Conservation (phyloP, 176 grass and related monocot species). For the Olyra latifolia region DNA sequence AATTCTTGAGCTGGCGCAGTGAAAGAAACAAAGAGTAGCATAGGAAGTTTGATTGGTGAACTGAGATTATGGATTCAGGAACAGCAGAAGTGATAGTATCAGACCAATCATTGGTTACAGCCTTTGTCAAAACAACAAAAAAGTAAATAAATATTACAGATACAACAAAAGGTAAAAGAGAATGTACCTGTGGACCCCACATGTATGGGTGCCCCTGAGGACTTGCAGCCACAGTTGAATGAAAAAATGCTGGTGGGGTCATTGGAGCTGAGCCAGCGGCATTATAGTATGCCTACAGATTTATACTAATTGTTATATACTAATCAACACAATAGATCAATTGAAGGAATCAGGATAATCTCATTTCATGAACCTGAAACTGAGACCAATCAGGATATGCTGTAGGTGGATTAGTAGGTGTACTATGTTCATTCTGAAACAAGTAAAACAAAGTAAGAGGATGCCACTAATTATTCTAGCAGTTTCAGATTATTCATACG, state of each 20-base stretch:
- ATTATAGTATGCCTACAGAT: constrained; percentile 61
- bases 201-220: constrained; percentile 60
- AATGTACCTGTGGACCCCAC: constrained; percentile 62
- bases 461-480: neutral
- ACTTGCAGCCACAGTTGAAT: constrained; percentile 44
- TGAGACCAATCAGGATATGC: constrained; percentile 69
- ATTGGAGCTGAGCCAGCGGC: constrained; percentile 48
- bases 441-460: constrained; percentile 43
- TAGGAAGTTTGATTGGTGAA: no score
- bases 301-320: constrained; percentile 32
- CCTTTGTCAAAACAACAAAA: neutral
- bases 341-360: constrained; percentile 20
- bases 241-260: constrained; percentile 52
- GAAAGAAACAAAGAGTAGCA: no score
- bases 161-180: neutral
- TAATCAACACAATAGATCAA: constrained; percentile 36
- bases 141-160: constrained; percentile 11
- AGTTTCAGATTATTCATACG: constrained; percentile 33
- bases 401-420: constrained; percentile 52
- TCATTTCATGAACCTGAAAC: constrained; percentile 52
- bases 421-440: constrained; percentile 55
- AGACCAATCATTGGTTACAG: neutral
- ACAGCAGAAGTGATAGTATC: constrained; percentile 4
- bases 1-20: neutral
- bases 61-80: neutral